Base-by-base conservation (phyloP, 2,329 filamentous ascomycete species). In the Chaetomiaceae sp. region DNA sequence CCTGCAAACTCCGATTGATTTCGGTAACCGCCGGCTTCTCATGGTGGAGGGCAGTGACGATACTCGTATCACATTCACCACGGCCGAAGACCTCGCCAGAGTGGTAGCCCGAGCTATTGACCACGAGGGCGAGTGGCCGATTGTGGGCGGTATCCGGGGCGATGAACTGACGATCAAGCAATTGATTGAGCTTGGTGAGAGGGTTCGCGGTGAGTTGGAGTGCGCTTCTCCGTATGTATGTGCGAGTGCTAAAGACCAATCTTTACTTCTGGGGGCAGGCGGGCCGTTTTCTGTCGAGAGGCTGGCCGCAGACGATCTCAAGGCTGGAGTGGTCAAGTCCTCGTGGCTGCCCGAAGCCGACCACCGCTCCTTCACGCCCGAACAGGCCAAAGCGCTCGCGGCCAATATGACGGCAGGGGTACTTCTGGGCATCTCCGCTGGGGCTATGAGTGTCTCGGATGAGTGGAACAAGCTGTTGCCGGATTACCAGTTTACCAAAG, bases 81-180 rank as follows among this genome's bases (percentile, higher is more conserved):
- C 68, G 0, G 62, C 68, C 5, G 49, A 64, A 20, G 72, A 75
- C 48, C 53, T 73, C 3, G 67, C 63, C 23, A 61, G 61, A 14
- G 64, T 72, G 3, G 69, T 73, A 16, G 65, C 61, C 14, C 51
- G 51, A 27, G 71, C 71, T 0, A 57, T 75, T 18, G 71, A 73
- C 11, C 73, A 65, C 43, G 60, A 69, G 21, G 70, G 67, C 27
- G 65, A 69, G 50, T 75, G 73, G 72, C 72, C 73, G 1, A 57
- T 63, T 9, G 48, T 67, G 20, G 71, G 71, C 2, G 72, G 73
- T 4, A 67, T 75, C 38, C 54, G 45, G 16, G 72, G 71, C 16
- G 66, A 60, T n/a, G 58, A 55, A 8, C 40, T 69, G 14, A 64
- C 66, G 0, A 30, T 66, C 0, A 45, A 58, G 2, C 46, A 72